Percentiles rank a stretch among this genome's conserved stretches.
These are phyloP conservation scores for Aspergillus persii DNA, from an alignment of 2,329 filamentous ascomycete genomes.

Conservation along the genomic window DNA sequence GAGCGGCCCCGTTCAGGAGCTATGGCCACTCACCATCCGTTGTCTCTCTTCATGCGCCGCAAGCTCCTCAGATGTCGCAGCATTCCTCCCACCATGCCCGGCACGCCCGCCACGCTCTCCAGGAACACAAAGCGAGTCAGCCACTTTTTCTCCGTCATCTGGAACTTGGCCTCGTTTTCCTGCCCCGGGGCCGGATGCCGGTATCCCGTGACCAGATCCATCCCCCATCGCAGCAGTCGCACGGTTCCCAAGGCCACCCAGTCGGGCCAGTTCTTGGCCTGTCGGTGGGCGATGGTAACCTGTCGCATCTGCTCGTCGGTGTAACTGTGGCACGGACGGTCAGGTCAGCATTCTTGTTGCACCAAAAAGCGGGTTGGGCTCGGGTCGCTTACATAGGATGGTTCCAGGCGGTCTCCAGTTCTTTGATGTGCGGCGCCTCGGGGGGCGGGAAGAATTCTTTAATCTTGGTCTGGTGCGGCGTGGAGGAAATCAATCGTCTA, in stretches of 20 bases:
- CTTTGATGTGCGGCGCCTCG: constrained; percentile 60
- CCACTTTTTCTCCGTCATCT: constrained; percentile 84
- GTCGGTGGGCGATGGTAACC: constrained; percentile 73
- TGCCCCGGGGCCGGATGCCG: constrained; percentile 62
- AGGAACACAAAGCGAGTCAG: constrained; percentile 87
- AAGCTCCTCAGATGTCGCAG: constrained; percentile 82
- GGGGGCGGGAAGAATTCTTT: constrained; percentile 58
- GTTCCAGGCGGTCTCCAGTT: constrained; percentile 65
- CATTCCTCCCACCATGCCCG: constrained; percentile 96
- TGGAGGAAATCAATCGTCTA: constrained; percentile 39
- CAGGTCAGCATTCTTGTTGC: constrained; percentile 12
- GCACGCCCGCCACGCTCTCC: constrained; percentile 90
- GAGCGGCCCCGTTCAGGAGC: not conserved
- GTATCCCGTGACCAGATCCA: constrained; percentile 79
- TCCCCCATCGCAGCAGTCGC: constrained; percentile 70
- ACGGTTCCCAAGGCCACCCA: constrained; percentile 75
- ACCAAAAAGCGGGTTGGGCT: not conserved
- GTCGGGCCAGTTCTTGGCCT: constrained; percentile 71
- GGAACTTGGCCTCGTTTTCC: constrained; percentile 53
- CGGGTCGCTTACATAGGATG: constrained; percentile 54
- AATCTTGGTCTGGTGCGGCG: constrained; percentile 31
- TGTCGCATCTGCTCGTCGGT: constrained; percentile 74
- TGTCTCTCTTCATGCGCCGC: constrained; percentile 82
- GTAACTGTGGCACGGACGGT: constrained; percentile 47
- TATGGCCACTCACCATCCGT: constrained; percentile 64